Conservation (phyloP, 164 flowering plant species). For the Cinnamomum micranthum region DNA sequence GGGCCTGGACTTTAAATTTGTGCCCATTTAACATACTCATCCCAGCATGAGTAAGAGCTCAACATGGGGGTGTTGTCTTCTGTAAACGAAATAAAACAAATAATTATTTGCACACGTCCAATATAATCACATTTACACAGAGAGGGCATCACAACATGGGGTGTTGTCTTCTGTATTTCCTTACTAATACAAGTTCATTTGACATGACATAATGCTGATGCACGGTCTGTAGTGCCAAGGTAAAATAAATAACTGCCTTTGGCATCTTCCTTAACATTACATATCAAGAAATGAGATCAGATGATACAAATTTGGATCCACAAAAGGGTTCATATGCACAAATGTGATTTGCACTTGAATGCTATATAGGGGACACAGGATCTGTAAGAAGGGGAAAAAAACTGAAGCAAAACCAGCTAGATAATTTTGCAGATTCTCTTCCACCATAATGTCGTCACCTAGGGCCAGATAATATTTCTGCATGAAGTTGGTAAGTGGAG, state of each 20-base stretch:
- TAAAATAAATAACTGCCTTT: constrained; percentile 11
- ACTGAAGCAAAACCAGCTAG: constrained; percentile 13
- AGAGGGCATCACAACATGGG: too few relatives aligned
- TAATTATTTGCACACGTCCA: too few relatives aligned
- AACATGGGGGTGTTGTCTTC: too few relatives aligned
- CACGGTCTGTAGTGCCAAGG: too few relatives aligned
- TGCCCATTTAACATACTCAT: too few relatives aligned
- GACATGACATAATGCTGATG: too few relatives aligned
- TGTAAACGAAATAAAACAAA: too few relatives aligned
- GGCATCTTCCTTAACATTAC: constrained; percentile 12
- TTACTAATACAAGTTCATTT: too few relatives aligned
- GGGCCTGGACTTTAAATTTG: too few relatives aligned
- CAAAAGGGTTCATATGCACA: constrained; percentile 49
- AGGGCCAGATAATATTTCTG: constrained; percentile 85
- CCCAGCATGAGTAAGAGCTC: too few relatives aligned
- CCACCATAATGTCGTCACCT: constrained; percentile 48
- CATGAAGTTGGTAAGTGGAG: constrained; percentile 74
- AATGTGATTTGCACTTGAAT: constrained; percentile 27
- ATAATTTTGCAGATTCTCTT: constrained; percentile 24
- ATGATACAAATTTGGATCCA: constrained; percentile 29
- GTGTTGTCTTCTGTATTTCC: too few relatives aligned
- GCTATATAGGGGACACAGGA: constrained; percentile 11
- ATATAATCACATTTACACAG: too few relatives aligned
- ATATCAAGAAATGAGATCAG: constrained; percentile 22
- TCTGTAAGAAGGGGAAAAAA: neutral